Percentiles rank a stretch among this genome's conserved stretches.
Conservation (phyloP, 2,329 filamentous ascomycete species). For the Aureobasidium melanogenum region DNA sequence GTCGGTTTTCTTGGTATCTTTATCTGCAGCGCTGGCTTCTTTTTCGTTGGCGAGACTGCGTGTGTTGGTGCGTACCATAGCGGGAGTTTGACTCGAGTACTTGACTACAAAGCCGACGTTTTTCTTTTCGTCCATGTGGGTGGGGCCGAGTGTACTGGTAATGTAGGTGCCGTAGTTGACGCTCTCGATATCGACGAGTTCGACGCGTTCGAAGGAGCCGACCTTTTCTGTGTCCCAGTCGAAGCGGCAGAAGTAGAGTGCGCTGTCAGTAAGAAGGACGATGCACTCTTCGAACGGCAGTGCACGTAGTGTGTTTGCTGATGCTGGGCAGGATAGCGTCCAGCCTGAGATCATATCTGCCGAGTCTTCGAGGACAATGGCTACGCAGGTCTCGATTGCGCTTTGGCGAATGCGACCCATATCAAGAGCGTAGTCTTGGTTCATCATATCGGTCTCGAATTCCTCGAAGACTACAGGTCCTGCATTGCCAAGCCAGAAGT, state of each 20-base stretch:
- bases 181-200: conserved; percentile 61
- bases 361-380: conserved; percentile 72
- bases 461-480: conserved; percentile 81
- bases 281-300: conserved; percentile 82
- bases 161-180: conserved; percentile 82
- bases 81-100: conserved; percentile 63
- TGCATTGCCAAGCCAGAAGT: conserved; percentile 86
- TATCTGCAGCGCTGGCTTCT: conserved; percentile 27
- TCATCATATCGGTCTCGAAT: conserved; percentile 90
- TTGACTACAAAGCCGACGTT: conserved; percentile 79
- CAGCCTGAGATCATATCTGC: conserved; percentile 86
- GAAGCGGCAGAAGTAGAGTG: conserved; percentile 81
- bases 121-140: conserved; percentile 62
- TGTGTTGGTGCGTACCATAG: conserved; percentile 75
- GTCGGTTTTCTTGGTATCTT: conserved; percentile 24
- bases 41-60: conserved; percentile 58
- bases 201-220: conserved; percentile 78
- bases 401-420: conserved; percentile 75
- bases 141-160: conserved; percentile 71
- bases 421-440: conserved; percentile 81
- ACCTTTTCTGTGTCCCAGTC: conserved; percentile 96
- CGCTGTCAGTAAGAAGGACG: conserved; percentile 73
- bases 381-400: conserved; percentile 81
- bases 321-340: conserved; percentile 71
- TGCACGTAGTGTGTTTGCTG: conserved; percentile 56